Evolutionary conservation across 2,329 filamentous ascomycete species (phyloP), one percentile per base, ranked within the genome.

Genomic region (Cladophialophora chaetospira): DNA sequence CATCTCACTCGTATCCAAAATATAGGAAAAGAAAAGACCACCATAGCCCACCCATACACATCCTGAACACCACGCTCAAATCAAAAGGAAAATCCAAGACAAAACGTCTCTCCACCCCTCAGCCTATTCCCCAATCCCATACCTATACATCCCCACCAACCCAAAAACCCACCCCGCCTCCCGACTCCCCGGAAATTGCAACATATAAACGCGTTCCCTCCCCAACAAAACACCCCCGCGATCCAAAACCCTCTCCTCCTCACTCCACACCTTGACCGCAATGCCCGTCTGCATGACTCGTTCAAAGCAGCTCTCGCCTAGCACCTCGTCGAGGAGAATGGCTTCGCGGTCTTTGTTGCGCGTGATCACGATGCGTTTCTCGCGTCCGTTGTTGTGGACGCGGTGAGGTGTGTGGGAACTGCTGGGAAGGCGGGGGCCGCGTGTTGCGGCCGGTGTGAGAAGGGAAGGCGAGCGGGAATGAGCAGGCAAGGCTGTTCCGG

Each of bases 241-340:
- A 26, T 77, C 76, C 0, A 82, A 78, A 47, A 79, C 72, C 21
- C 83, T 82, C 61, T 86, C 82, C 46, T 85, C 85, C 65, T 90
- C 86, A 70, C 94, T 88, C 85, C 91, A 94, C 31, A 97, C 88
- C 63, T 88, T 92, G 54, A 96, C 86, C 1, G 94, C 89, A 66
- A 97, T 93, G 44, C 92, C 92, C 29, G 89, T 88, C 63, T 88
- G 84, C 4, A 90, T 92, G 58, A 96, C 84, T 15, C 89, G 79
- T 64, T 92, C 88, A 73, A 96, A 95, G 68, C 89, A 92, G 55
- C 85, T 88, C 69, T 91, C 91, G 9, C 88, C 88, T 1, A 97
- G 78, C 45, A 91, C 91, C 1, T 89, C 90, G 71, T 97, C 93
- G 0, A 97, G 79, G 31, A 96, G 73, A 1, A 87, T 79, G 59